Base-by-base conservation (phyloP, 257 asterid species). In the Schizonepeta tenuifolia region DNA sequence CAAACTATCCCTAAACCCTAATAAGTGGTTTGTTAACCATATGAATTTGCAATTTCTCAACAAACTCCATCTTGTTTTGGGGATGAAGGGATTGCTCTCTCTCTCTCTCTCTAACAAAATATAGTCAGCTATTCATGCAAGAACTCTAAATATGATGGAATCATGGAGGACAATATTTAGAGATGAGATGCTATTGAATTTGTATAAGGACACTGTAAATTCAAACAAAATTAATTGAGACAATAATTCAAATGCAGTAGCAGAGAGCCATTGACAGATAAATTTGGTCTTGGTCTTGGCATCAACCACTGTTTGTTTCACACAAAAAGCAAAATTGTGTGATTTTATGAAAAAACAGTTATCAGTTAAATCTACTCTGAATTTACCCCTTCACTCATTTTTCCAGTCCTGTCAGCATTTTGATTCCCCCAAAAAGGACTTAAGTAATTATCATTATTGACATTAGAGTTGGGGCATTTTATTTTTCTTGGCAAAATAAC, bases 211-310 rank as follows among this genome's bases (percentile, higher is more conserved):
- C 59, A 43, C 56, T 31, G 38, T 36, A 60, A 60, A 60, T 38
- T 65, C 18, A 57, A 75, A 6, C 38, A 41, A 15, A 59, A 58
- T 47, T 61, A 60, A 60, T 61, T 47, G 79, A 69, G 77, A 74
- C 76, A 79, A 49, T 70, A 65, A 56, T 65, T 74, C 70, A 65
- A 79, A 51, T 60, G 14, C n/a, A n/a, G n/a, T n/a, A n/a, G n/a
- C 54, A 41, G 79, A 41, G 33, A 3, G 41, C 22, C 17, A 62
- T 33, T 57, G 73, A 70, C 74, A 74, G 72, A 22, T 22, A 65
- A 51, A 22, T 65, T 35, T 55, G 67, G 68, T 7, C 41, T 35
- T 55, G 67, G 68, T 7, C 41, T 26, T 51, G 65, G 49, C 71
- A 61, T 50, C 22, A 12, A 28, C 53, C 31, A 75, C 54, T 43